Percentiles rank a stretch among this genome's conserved stretches.
Evolutionary conservation across 345 rosid species (phyloP).

Genomic region (Adansonia digitata): DNA sequence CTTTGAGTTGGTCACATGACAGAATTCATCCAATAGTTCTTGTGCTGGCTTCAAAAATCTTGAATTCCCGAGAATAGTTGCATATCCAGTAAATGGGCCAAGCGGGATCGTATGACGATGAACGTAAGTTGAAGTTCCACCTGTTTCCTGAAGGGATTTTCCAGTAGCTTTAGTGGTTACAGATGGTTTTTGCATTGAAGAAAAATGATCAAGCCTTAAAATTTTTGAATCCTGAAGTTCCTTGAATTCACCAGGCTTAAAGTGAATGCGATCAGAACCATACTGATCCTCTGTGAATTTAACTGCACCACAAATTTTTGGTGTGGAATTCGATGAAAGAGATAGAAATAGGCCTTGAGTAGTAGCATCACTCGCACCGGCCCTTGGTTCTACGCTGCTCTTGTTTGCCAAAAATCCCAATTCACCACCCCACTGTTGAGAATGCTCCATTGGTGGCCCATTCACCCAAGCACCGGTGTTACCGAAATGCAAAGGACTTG

Average conservation of each 20-base stretch:
- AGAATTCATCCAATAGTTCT: slow-evolving; percentile 45
- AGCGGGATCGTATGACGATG: slow-evolving; percentile 44
- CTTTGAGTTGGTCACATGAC: slow-evolving; percentile 15
- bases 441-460: slow-evolving; percentile 9
- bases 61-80: slow-evolving; percentile 56
- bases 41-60: slow-evolving; percentile 54
- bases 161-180: slow-evolving; percentile 21
- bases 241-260: slow-evolving; percentile 8
- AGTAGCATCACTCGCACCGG: slow-evolving; percentile 19
- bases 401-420: slow-evolving; percentile 22
- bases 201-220: background rate
- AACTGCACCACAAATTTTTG: background rate
- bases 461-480: slow-evolving; percentile 16
- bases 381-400: background rate
- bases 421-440: slow-evolving; percentile 27
- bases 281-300: slow-evolving; percentile 22
- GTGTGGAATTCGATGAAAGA: slow-evolving; percentile 40
- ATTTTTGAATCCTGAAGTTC: slow-evolving; percentile 21
- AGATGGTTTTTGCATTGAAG: slow-evolving; percentile 25
- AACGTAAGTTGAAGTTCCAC: slow-evolving; percentile 23
- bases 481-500: slow-evolving; percentile 12
- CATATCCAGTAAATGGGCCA: slow-evolving; percentile 74
- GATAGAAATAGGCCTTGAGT: slow-evolving; percentile 47
- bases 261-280: slow-evolving; percentile 12
- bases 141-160: slow-evolving; percentile 27